Base-by-base conservation (phyloP, 352 stramenopile species). In the Pythium chondricola region DNA sequence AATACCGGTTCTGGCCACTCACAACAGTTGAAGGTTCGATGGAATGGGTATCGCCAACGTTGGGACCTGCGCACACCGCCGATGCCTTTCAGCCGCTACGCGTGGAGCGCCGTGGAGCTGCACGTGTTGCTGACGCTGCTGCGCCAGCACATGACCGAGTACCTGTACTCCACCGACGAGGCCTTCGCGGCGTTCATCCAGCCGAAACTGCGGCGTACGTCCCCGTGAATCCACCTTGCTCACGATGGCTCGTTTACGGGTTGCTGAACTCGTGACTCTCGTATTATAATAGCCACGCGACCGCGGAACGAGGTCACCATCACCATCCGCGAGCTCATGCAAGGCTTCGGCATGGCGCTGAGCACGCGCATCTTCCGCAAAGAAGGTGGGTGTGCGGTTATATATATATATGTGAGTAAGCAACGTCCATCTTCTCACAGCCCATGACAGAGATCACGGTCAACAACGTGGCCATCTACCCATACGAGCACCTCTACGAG, bases 401-500 rank as follows among this genome's bases (percentile, higher is more conserved):
- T 33, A 6, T 33, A 16, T 46, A 14, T 31, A 16, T 21, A 21
- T 25, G 21, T 29, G 31, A 24, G 22, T 17, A 11, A 37, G 3
- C n/a, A 14, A 20, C 13, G n/a, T n/a, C n/a, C n/a, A n/a, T n/a
- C n/a, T n/a, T n/a, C n/a, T n/a, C n/a, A n/a, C n/a, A n/a, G n/a
- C n/a, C n/a, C n/a, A n/a, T n/a, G n/a, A 37, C 26, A 74, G 67
- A 43, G 29, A 24, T 89, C 6, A 18, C 51, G 14, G 49, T 66
- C 6, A 58, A 74, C 17, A 63, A 20, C 4, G 35, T 55, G 2
- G 50, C 65, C 43, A 32, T 88, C 16, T 71, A 67, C 25, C 67
- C 86, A 20, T 66, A 86, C 33, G 68, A 88, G 43, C 65, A 86
- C 50, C 56, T 92, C 36, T 83, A 88, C 45, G 74, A 90, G 54